A percentile compares a stretch with the other conserved stretches of the same genome.
phyloP scores from a whole-genome alignment of 2,329 filamentous ascomycete genomes.

The Rhexocercosporidium sp. region DNA sequence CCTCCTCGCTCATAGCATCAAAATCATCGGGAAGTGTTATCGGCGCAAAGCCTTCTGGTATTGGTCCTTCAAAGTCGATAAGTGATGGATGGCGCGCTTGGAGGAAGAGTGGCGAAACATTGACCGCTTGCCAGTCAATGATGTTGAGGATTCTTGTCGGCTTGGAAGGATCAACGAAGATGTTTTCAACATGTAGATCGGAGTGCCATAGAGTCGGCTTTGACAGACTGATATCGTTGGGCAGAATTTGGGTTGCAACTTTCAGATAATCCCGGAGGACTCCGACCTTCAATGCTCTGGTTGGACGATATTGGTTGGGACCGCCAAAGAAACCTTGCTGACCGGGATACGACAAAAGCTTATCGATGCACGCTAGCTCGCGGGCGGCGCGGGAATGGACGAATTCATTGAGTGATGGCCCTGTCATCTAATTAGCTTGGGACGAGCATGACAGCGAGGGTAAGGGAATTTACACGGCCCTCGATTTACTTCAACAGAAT shows the following conservation, averaged over 20 bases:
- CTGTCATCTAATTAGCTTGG: background rate
- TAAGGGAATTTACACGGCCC: background rate
- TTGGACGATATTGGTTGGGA: background rate
- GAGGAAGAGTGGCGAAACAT: background rate
- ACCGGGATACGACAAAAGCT: background rate
- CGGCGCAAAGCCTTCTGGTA: background rate
- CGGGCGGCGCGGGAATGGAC: background rate
- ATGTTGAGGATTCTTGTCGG: background rate
- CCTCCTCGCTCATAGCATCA: background rate
- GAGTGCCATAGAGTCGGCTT: background rate
- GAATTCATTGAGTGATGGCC: background rate
- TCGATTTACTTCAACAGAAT: background rate
- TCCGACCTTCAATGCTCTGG: background rate
- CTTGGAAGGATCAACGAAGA: background rate
- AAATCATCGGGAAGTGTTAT: background rate
- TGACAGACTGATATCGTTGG: background rate
- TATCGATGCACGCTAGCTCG: background rate
- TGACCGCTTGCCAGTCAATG: background rate
- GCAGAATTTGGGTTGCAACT: background rate
- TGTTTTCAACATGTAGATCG: background rate
- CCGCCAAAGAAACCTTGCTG: background rate
- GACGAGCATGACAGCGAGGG: background rate
- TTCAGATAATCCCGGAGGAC: background rate
- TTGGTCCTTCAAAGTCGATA: background rate
- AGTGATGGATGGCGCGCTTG: background rate